phyloP scores from a whole-genome alignment of 78 protist genomes.

The Dictyostelium capitatum region DNA sequence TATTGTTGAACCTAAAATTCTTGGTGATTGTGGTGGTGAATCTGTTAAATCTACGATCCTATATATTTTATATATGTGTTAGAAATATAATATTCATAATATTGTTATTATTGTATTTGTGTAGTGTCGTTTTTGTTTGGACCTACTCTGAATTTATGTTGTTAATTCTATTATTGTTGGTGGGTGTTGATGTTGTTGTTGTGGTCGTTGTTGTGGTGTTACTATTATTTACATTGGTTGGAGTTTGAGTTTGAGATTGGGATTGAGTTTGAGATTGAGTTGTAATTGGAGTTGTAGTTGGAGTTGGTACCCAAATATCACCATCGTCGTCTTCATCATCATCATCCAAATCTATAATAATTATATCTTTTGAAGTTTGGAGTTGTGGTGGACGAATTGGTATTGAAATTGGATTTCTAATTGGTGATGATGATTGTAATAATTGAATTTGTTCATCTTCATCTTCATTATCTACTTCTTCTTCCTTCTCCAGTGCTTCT shows the following conservation, averaged over 20 bases:
- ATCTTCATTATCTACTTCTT: too few relatives aligned
- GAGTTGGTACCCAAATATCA: not conserved
- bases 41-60: constrained; percentile 1
- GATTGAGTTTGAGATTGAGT: not conserved
- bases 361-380: not conserved
- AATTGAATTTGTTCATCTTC: too few relatives aligned
- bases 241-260: too few relatives aligned
- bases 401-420: too few relatives aligned
- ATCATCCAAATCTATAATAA: not conserved
- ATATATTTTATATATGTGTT: too few relatives aligned
- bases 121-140: not conserved
- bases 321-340: not conserved
- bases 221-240: not conserved
- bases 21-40: constrained; percentile 11
- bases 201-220: not conserved
- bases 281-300: not conserved
- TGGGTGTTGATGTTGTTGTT: not conserved
- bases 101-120: too few relatives aligned
- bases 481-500: too few relatives aligned
- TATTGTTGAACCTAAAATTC: not conserved
- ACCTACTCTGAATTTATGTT: constrained; percentile 5
- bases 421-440: too few relatives aligned
- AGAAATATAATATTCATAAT: too few relatives aligned
- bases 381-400: not conserved
- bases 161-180: not conserved